Evolutionary conservation across 805 yeast genomes (phyloP).

Genomic region (Saturnispora saitoi): DNA sequence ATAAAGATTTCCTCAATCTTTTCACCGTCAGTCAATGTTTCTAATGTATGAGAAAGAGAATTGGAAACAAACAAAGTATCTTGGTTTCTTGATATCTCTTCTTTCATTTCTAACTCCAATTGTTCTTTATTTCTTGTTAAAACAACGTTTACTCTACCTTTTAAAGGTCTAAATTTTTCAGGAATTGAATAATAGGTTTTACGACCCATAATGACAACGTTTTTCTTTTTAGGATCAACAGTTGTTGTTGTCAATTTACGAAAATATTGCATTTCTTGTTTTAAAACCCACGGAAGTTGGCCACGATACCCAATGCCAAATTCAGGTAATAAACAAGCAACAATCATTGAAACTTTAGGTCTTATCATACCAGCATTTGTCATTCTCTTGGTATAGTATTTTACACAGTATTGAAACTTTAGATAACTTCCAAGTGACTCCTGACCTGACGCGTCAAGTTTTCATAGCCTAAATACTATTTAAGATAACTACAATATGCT

Average conservation of each 20-base stretch:
- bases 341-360: constrained; percentile 52
- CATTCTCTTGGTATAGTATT: constrained; percentile 3
- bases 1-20: constrained; percentile 57
- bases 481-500: not conserved
- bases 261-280: constrained; percentile 81
- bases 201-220: constrained; percentile 93
- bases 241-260: constrained; percentile 55
- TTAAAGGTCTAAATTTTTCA: constrained; percentile 69
- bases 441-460: not conserved
- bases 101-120: constrained; percentile 19
- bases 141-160: constrained; percentile 65
- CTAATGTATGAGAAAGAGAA: constrained; percentile 38
- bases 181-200: constrained; percentile 96
- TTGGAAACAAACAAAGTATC: constrained; percentile 25
- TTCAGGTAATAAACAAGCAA: constrained; percentile 76
- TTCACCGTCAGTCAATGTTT: constrained; percentile 20
- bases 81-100: constrained; percentile 18
- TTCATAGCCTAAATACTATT: too few relatives aligned
- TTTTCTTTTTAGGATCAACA: constrained; percentile 29
- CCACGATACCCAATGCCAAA: constrained; percentile 83
- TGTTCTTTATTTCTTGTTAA: constrained; percentile 43
- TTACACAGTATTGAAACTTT: not conserved
- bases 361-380: constrained; percentile 1
- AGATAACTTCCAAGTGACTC: too few relatives aligned
- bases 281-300: constrained; percentile 77